Base-by-base conservation (phyloP, 805 yeast genomes). In the Candida mattraensis region DNA sequence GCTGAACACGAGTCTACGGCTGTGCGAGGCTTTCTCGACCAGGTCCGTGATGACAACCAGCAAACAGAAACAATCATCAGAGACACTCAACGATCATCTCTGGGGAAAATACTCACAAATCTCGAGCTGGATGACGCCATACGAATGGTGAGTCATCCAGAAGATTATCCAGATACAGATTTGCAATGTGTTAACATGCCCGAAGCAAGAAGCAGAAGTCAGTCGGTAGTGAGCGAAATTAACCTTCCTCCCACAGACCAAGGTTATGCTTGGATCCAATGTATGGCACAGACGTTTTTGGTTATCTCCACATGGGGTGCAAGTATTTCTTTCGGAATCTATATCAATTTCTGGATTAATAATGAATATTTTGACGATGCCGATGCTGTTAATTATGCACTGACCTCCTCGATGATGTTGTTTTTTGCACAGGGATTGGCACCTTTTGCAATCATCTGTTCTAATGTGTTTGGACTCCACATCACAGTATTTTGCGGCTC, bases 241-340 rank as follows among this genome's bases (percentile, higher is more conserved):
- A 6, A 83, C 74, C 24, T 27, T 14, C 49, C 69, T 2, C 53
- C 45, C 3, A 31, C 24, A n/a, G 53, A 67, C 50, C 76, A 76
- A 12, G 85, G 85, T 0, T 78, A 78, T 45, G 82, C 80, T 3
- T 80, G 85, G 84, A 72, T 76, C 0, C 22, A 48, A 7, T 46
- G 51, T 19, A 62, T 72, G 9, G 68, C 72, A 9, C 40, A 69
- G 18, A 67, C 75, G 23, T 65, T 70, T 0, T 61, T 69, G 28
- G 37, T 70, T 14, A 54, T 76, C 40, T 58, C 72, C 17, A 72
- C 84, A 0, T 82, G 87, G 87, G 88, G 88, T 5, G 69, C 78
- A 47, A 76, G 77, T 38, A 59, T 69, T 8, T 76, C 77, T 9
- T 81, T 70, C 53, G 84, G 83, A 37, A 72, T 81, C 2, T 78